Evolutionary conservation across 305 asterid species (phyloP).

Genomic region (Euphrasia arctica): DNA sequence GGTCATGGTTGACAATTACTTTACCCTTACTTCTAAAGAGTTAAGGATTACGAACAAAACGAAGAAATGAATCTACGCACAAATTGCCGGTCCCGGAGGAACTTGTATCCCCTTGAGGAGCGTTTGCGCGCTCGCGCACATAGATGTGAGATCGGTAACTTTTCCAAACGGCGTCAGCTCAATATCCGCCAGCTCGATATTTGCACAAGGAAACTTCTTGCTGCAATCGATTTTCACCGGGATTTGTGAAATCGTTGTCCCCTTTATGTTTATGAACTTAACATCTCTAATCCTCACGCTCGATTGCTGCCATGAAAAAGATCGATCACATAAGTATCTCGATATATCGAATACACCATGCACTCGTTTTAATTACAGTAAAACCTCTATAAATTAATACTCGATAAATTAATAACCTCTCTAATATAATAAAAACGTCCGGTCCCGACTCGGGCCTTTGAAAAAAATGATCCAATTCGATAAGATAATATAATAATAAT

Average conservation of each 20-base stretch:
- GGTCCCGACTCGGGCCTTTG: too few relatives aligned
- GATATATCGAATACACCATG: too few relatives aligned
- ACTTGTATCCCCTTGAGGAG: slow-evolving; percentile 14
- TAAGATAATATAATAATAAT: too few relatives aligned
- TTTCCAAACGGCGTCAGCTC: slow-evolving; percentile 23
- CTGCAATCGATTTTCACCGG: slow-evolving; percentile 54
- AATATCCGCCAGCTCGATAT: slow-evolving; percentile 41
- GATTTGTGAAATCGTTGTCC: slow-evolving; percentile 38
- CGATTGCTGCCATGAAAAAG: slow-evolving; percentile 41
- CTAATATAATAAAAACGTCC: too few relatives aligned
- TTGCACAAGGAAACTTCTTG: slow-evolving; percentile 43
- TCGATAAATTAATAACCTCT: too few relatives aligned
- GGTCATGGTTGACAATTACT: too few relatives aligned
- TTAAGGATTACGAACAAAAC: neutral
- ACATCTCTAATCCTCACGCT: slow-evolving; percentile 48
- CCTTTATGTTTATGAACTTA: slow-evolving; percentile 57
- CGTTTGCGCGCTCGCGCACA: slow-evolving; percentile 27
- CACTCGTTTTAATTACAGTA: too few relatives aligned
- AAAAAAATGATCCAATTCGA: too few relatives aligned
- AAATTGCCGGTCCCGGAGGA: slow-evolving; percentile 26
- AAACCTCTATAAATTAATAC: too few relatives aligned
- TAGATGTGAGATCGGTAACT: neutral
- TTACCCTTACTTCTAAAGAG: too few relatives aligned
- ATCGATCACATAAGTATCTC: too few relatives aligned
- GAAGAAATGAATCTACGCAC: neutral